phyloP scores from a whole-genome alignment of 805 yeast genomes.

The Metschnikowia picachoensis region DNA sequence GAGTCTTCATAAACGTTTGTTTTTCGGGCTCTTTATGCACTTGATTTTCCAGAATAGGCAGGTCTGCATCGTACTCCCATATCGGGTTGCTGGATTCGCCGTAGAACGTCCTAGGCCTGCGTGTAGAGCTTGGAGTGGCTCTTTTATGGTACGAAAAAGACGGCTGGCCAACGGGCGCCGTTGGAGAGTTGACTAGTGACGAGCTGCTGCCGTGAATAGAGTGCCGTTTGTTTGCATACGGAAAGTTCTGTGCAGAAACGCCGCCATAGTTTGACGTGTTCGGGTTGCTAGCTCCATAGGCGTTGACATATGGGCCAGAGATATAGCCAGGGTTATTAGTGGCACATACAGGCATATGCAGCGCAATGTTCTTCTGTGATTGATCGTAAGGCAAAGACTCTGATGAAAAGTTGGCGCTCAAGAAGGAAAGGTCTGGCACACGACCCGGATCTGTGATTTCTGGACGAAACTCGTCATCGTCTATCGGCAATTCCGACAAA shows the following conservation, averaged over 20 bases:
- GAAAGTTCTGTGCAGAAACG: neutral
- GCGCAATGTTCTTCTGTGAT: neutral
- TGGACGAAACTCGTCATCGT: conserved; percentile 3
- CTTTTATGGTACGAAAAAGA: conserved; percentile 14
- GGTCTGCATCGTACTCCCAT: conserved; percentile 24
- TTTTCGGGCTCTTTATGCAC: conserved; percentile 12
- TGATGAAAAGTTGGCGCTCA: conserved; percentile 40
- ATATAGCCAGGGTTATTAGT: too few relatives aligned
- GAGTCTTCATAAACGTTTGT: conserved; percentile 20
- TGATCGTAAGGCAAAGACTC: conserved; percentile 24
- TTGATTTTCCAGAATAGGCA: conserved; percentile 1
- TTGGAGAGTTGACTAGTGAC: conserved; percentile 12
- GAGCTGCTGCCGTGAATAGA: conserved; percentile 10
- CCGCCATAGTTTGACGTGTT: neutral
- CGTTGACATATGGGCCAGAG: too few relatives aligned
- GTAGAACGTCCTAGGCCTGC: conserved; percentile 36
- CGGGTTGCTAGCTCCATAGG: too few relatives aligned
- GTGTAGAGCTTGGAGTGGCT: conserved; percentile 10
- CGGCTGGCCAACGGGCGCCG: conserved; percentile 16
- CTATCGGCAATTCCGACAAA: conserved; percentile 4
- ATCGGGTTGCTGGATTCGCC: conserved; percentile 25
- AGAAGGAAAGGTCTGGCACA: conserved; percentile 24
- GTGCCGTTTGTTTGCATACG: conserved; percentile 7
- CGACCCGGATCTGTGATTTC: conserved; percentile 4
- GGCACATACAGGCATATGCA: too few relatives aligned